Base-by-base conservation (phyloP, 345 rosid species). In the Brassica rapa region DNA sequence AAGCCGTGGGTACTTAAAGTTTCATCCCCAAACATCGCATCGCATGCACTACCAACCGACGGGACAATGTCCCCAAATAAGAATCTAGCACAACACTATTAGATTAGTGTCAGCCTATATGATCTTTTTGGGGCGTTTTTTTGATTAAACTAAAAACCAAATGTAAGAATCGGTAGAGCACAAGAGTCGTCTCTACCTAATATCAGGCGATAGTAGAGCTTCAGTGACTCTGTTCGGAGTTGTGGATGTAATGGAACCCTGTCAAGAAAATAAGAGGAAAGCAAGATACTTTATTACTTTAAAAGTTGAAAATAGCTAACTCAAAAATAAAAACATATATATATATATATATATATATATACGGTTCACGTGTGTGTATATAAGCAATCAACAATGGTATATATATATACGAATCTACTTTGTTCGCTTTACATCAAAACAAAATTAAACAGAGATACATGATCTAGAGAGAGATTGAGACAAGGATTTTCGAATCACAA, bases 71-170 rank as follows among this genome's bases (percentile, higher is more conserved):
- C 29, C 62, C 56, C 21, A 51, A 57, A 56, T 8, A 57, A 57
- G 62, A 57, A 57, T 57, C 0, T 57, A 24, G 25, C 25, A 56
- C 27, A 46, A 46, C 72, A 68, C 72, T 27, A 68, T 68, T 46
- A 46, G 37, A 68, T 46, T 68, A 68, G 60, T 68, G 59, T 0
- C 12, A n/a, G n/a, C 15, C 15, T 23, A n/a, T 23, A n/a, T 8
- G 72, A 68, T 68, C 61, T 51, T 49, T 68, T 51, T 29, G 24
- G 61, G 61, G 15, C n/a, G 37, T 37, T 19, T 1, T 32, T 68
- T 68, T 25, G 24, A n/a, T 25, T 1, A 46, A 46, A 39, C 1
- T 41, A 35, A 68, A 15, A 51, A 51, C 57, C 15, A 51, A 51
- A 49, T 14, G 21, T 16, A 55, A 55, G 24, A 16, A 16, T 55